Base-by-base conservation (phyloP, 257 asterid species). In the Solanum rostratum region DNA sequence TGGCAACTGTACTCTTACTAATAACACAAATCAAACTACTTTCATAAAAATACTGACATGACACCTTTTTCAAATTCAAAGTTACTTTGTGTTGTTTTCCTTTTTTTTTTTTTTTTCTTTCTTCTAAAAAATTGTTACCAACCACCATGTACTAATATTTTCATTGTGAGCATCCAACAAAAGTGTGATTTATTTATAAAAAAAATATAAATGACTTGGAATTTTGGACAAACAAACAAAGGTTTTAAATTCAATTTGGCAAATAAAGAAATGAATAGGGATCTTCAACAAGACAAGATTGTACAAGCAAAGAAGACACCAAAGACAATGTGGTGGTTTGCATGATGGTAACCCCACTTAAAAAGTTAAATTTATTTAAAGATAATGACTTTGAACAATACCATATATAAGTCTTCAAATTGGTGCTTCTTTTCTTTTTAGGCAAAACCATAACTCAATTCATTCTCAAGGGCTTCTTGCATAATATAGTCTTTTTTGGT, bases 261-360 rank as follows among this genome's bases (percentile, higher is more conserved):
- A 79, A 63, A 43, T 5, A 68, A 69, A 76, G 53, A 83, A 83
- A 63, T 33, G 82, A 79, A 83, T 63, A 78, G 29, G 73, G 84
- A 83, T 86, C 78, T 76, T 83, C 76, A 54, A 37, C 78, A 54
- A 78, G 82, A 59, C 70, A 52, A 82, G 69, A 37, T 30, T 20
- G 24, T 53, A 78, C 5, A 68, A 84, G 83, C 46, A 87, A 86
- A 65, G 46, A 30, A 54, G 63, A 22, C 81, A 71, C 71, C 71
- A 85, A 57, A 65, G 55, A 80, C 82, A 49, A 76, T 76, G 37
- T 76, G 63, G 82, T 78, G 62, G 62, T 49, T 76, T 76, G 45
- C 82, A 76, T 76, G 63, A 76, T 76, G 82, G 63, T 78, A 49
- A 78, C 82, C 82, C 82, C 63, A 78, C 46, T 49, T 76, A 9